Evolutionary conservation across 805 yeast species (phyloP), one percentile per base, ranked within the genome.

Genomic region (Metschnikowia picachoensis): DNA sequence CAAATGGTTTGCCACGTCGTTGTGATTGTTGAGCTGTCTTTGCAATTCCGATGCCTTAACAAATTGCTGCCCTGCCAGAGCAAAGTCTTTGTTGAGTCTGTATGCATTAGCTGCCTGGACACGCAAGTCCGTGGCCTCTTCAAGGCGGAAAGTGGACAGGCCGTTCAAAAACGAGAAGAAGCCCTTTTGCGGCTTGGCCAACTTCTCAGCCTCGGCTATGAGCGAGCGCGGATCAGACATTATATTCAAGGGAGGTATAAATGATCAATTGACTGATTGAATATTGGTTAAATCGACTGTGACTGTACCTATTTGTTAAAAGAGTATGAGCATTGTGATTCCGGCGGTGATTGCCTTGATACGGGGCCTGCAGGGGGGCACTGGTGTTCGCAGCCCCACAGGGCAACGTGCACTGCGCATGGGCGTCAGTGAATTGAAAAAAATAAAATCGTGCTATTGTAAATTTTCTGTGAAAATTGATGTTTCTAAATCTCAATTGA

Each of bases 101-200:
- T 82, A 94, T 28, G 80, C 76, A 60, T 92, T 94, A n/a, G 95
- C 99, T 2, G 99, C 99, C 65, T 91, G 95, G 17, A 85, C 74
- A 61, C 83, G 92, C 28, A 88, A 68, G 53, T 94, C 99, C 3
- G 91, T 84, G 3, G 99, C 98, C 53, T 94, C 99, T 62, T 94
- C 99, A 43, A 72, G 78, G 50, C 87, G 77, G 51, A 78, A 75
- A 3, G 82, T 68, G 30, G 77, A 74, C 9, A 85, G 75, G 4
- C 92, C 85, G 43, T 89, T 77, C 16, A 85, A 59, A 46, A 70
- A 65, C 50, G 80, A 77, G 55, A 91, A 78, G 50, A 86, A 76
- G 4, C 96, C 95, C 29, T 82, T 72, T 37, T 84, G 78, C 15
- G 88, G 85, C 57, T 78, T 78, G 47, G 62, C 56, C 41, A 72